A percentile compares a stretch with the other conserved stretches of the same genome.
These are phyloP conservation scores for Penicillium lagena DNA, from an alignment of 495 filamentous ascomycete species.

Conservation along the genomic window DNA sequence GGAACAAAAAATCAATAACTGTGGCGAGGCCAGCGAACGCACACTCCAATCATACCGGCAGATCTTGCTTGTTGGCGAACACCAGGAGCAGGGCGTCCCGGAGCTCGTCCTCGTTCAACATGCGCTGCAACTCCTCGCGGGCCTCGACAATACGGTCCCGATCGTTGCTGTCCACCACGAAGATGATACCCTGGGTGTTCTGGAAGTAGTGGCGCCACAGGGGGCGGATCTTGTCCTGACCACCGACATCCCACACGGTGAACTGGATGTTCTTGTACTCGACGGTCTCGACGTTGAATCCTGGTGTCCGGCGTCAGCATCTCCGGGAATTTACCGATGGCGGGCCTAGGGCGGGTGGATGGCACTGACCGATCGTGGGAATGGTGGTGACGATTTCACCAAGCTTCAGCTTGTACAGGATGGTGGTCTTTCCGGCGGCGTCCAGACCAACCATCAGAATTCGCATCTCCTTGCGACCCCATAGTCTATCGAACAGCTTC, in stretches of 20 bases:
- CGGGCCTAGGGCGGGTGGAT: not conserved
- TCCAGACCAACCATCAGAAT: constrained; percentile 99
- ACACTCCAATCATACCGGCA: constrained; percentile 62
- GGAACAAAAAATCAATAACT: constrained; percentile 5
- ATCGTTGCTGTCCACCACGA: constrained; percentile 99
- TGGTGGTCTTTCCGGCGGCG: constrained; percentile 99
- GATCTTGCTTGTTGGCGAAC: constrained; percentile 99
- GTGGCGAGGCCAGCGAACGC: too few species aligned
- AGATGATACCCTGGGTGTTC: constrained; percentile 99
- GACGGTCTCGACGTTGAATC: constrained; percentile 99
- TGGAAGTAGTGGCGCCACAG: constrained; percentile 99
- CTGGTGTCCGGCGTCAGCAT: constrained; percentile 33
- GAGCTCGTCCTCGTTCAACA: constrained; percentile 99
- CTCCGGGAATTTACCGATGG: not conserved
- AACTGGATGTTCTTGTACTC: constrained; percentile 99
- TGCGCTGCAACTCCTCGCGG: constrained; percentile 97
- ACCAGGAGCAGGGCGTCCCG: constrained; percentile 95
- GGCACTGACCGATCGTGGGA: constrained; percentile 90
- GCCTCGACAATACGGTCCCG: constrained; percentile 99
- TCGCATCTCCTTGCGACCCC: constrained; percentile 99
- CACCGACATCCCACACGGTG: constrained; percentile 99
- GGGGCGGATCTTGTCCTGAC: constrained; percentile 99
- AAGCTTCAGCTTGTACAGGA: constrained; percentile 99
- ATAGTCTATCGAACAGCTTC: constrained; percentile 88
- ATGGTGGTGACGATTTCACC: constrained; percentile 99